Evolutionary conservation across 768 basidiomycete genomes (phyloP).

Genomic region (Agaricus subrufescens): DNA sequence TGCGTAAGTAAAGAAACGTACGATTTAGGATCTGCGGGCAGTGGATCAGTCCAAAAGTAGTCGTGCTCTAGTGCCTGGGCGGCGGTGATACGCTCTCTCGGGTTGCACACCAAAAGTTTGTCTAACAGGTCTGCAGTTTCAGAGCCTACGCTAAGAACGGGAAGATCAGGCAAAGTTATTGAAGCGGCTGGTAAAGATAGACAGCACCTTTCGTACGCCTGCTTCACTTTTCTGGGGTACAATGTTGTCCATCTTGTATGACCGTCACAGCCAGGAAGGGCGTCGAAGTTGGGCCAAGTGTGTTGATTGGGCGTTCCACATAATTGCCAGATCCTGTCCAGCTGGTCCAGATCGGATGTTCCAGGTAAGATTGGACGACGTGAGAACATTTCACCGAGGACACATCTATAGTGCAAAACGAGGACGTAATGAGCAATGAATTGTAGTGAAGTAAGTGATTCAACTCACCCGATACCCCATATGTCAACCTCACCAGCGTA

Average conservation of each 20-base stretch:
- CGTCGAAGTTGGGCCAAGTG: constrained; percentile 74
- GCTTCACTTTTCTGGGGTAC: constrained; percentile 50
- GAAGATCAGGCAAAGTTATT: constrained; percentile 2
- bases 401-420: constrained; percentile 54
- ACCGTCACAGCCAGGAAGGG: constrained; percentile 75
- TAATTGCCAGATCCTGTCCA: constrained; percentile 84
- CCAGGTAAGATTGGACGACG: constrained; percentile 85
- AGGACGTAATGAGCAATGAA: not conserved
- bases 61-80: constrained; percentile 84
- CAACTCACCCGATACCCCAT: constrained; percentile 90
- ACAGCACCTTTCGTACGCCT: constrained; percentile 52
- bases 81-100: constrained; percentile 79
- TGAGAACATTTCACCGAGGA: constrained; percentile 95
- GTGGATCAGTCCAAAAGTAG: constrained; percentile 91
- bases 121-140: constrained; percentile 83
- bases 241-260: constrained; percentile 54
- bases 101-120: constrained; percentile 78
- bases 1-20: constrained; percentile 27
- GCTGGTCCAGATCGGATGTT: constrained; percentile 84
- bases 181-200: constrained; percentile 18
- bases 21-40: constrained; percentile 83
- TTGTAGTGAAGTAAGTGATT: not conserved
- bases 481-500: constrained; percentile 96
- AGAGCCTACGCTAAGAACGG: constrained; percentile 47
- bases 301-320: constrained; percentile 86